These are phyloP conservation scores for Jackrogersella multiformis DNA, from an alignment of 495 filamentous ascomycete genomes.

Conservation along the genomic window DNA sequence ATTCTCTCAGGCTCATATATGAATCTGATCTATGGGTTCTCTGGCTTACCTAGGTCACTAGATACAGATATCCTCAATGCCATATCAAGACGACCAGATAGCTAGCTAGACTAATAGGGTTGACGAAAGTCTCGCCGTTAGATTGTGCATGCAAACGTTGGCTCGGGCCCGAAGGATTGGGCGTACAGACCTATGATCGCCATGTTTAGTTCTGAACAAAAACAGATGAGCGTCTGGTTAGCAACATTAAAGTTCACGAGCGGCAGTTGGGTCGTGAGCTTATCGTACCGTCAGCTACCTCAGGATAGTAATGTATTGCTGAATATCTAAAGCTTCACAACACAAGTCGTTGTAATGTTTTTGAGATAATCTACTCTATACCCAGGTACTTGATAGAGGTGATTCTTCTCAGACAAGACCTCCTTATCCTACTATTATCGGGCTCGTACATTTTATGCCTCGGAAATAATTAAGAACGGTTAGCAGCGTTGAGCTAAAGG, in stretches of 20 bases:
- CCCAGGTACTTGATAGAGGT: too few relatives aligned
- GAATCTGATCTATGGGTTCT: neutral
- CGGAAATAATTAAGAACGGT: too few relatives aligned
- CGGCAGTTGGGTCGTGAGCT: neutral
- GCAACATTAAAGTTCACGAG: conserved; percentile 29
- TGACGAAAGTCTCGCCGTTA: neutral
- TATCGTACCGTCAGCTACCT: neutral
- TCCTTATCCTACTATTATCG: neutral
- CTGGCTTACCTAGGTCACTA: too few relatives aligned
- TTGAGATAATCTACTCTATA: too few relatives aligned
- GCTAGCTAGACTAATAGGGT: neutral
- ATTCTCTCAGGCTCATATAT: neutral
- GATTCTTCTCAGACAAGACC: too few relatives aligned
- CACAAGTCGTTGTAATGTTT: too few relatives aligned
- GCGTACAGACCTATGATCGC: neutral
- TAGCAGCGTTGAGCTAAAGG: too few relatives aligned
- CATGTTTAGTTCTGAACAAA: neutral
- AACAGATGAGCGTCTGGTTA: conserved; percentile 17
- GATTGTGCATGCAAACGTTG: neutral
- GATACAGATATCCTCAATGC: neutral
- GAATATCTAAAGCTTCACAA: too few relatives aligned
- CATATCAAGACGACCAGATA: neutral
- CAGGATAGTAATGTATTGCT: neutral
- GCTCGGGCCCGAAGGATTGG: conserved; percentile 5
- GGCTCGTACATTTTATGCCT: too few relatives aligned